Base-by-base conservation (phyloP, 345 rosid genomes). In the Populus nigra region DNA sequence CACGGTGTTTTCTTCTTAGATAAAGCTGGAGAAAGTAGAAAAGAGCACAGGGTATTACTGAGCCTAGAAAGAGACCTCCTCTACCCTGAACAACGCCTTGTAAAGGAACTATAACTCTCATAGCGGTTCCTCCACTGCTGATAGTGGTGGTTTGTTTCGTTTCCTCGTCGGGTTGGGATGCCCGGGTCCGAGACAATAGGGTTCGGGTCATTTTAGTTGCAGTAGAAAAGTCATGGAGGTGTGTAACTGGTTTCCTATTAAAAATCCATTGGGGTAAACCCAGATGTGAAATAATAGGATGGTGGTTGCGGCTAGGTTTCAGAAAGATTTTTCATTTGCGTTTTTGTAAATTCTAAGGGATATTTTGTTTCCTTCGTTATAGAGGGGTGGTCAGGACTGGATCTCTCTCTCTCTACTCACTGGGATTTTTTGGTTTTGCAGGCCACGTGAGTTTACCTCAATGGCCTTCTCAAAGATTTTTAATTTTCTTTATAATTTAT, bases 11-110 rank as follows among this genome's bases (percentile, higher is more conserved):
- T 13, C 96, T 87, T 79, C 86, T 91, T 11, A 96, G 84, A 76
- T 91, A 92, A 27, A 96, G 88, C 81, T 95, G 99, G 66, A 96
- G 91, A 55, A 96, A 93, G 93, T 93, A 95, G 83, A 91, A 91
- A 82, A 93, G 91, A 57, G 90, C 97, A 80, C 98, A 93, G n/a
- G 99, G 98, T 50, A 95, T 93, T 59, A 92, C 92, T 47, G 97
- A 90, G 75, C 99, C 99, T 49, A 95, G 74, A 71, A 95, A 85
- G n/a, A 95, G 83, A 5, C 98, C 99, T 15, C 98, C 98, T 36
- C 99, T 84, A 17, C 97, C 98, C 71, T 95, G 99, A 68, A 93
- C 98, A 27, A 95, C 86, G 3, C 98, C 99, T 76, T 95, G 99
- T 71, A 95, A 83, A 2, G 99, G 99, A 59, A 95, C 97, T 36